Evolutionary conservation across 2,329 filamentous ascomycete genomes (phyloP).

Genomic region (Ramichloridium luteum): DNA sequence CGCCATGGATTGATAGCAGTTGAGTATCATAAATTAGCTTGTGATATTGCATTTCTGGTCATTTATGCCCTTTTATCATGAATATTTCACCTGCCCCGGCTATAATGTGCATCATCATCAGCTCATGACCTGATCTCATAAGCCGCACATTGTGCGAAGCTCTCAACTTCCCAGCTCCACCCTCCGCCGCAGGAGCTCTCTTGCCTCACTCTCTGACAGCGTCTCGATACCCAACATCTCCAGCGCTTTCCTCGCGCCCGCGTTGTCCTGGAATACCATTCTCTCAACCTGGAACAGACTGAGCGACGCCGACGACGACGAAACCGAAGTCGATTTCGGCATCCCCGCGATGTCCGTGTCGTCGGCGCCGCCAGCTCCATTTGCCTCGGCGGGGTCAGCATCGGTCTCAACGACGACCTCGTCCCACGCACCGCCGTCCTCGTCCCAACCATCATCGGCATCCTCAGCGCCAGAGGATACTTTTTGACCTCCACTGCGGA

Average conservation of each 20-base stretch:
- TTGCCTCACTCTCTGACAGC: constrained; percentile 52
- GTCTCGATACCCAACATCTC: constrained; percentile 49
- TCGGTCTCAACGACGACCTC: constrained; percentile 14
- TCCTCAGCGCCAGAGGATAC: constrained; percentile 6
- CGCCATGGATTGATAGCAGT: too few species aligned
- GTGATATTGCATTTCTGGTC: too few species aligned
- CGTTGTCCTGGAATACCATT: constrained; percentile 35
- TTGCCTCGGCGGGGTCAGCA: constrained; percentile 10
- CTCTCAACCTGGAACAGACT: constrained; percentile 36
- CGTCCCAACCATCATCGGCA: constrained; percentile 23
- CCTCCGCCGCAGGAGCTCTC: constrained; percentile 53
- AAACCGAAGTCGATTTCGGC: neutral
- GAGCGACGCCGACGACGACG: constrained; percentile 8
- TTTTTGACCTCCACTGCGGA: constrained; percentile 26
- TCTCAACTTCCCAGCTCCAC: constrained; percentile 42
- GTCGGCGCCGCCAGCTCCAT: too few species aligned
- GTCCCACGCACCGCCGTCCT: constrained; percentile 22
- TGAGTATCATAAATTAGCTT: too few species aligned
- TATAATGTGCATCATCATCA: too few species aligned
- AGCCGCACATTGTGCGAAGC: too few species aligned
- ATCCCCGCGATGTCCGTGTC: too few species aligned
- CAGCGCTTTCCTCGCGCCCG: constrained; percentile 40
- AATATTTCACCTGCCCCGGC: too few species aligned
- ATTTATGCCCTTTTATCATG: too few species aligned
- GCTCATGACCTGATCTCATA: too few species aligned